Percentiles rank a stretch among this genome's conserved stretches.
These are phyloP conservation scores for Collybia sordida DNA, from an alignment of 768 basidiomycete species.

Conservation along the genomic window DNA sequence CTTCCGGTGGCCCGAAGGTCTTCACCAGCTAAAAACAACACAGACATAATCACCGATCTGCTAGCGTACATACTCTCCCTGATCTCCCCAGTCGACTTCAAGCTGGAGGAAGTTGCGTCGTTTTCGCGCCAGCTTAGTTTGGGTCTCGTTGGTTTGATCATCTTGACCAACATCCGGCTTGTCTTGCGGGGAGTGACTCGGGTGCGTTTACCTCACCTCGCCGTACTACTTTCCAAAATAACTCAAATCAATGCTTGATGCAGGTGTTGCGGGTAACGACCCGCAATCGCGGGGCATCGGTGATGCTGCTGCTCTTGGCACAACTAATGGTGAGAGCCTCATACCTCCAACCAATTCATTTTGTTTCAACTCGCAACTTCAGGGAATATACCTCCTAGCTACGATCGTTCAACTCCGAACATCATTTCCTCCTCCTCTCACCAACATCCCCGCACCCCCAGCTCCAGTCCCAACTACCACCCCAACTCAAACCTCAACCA, in stretches of 20 bases:
- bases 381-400: slow-evolving; percentile 84
- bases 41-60: slow-evolving; percentile 35
- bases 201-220: slow-evolving; percentile 29
- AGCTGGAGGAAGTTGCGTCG: slow-evolving; percentile 34
- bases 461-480: slow-evolving; percentile 15
- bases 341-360: neutral
- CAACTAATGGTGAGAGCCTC: slow-evolving; percentile 71
- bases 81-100: slow-evolving; percentile 17
- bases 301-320: slow-evolving; percentile 75
- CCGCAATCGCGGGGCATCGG: slow-evolving; percentile 66
- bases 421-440: slow-evolving; percentile 65
- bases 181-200: slow-evolving; percentile 69
- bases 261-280: slow-evolving; percentile 66
- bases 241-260: neutral
- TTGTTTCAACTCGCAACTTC: neutral
- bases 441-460: too few species aligned
- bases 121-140: slow-evolving; percentile 58
- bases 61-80: slow-evolving; percentile 34
- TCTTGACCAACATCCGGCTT: slow-evolving; percentile 67
- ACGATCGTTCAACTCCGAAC: slow-evolving; percentile 82
- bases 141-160: slow-evolving; percentile 72
- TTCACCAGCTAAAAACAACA: slow-evolving; percentile 14
- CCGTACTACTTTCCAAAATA: neutral
- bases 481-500: too few species aligned
- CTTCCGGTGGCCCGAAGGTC: slow-evolving; percentile 31